Evolutionary conservation across 2,329 filamentous ascomycete species (phyloP).

Genomic region (Pleoardoris graminearum): DNA sequence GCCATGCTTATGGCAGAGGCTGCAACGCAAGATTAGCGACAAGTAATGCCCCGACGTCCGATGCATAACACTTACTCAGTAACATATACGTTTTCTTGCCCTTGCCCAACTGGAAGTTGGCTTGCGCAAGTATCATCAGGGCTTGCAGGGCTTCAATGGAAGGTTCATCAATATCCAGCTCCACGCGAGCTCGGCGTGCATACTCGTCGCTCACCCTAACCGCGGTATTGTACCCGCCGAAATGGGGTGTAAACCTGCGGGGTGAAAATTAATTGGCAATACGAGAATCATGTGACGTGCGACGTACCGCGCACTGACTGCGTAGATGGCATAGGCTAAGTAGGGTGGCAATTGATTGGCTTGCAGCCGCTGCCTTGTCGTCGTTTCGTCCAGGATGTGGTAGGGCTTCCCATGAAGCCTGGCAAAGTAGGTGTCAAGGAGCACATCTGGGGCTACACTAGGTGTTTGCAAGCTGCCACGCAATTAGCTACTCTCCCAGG

Average conservation of each 20-base stretch:
- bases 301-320: constrained; percentile 50
- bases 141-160: constrained; percentile 78
- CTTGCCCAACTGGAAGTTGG: constrained; percentile 75
- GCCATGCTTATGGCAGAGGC: constrained; percentile 80
- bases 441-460: constrained; percentile 60
- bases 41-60: constrained; percentile 6
- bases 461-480: constrained; percentile 44
- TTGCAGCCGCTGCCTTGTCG: constrained; percentile 71
- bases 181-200: constrained; percentile 67
- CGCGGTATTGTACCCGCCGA: constrained; percentile 67
- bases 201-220: constrained; percentile 73
- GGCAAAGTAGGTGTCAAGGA: constrained; percentile 78
- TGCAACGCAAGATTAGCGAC: constrained; percentile 43
- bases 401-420: constrained; percentile 82
- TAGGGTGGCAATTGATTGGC: constrained; percentile 63
- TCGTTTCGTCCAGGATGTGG: constrained; percentile 77
- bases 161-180: constrained; percentile 79
- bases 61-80: constrained; percentile 67
- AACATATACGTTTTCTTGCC: constrained; percentile 89
- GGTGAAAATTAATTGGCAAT: constrained; percentile 42
- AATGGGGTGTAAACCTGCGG: constrained; percentile 69
- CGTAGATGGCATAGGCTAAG: constrained; percentile 58
- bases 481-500: constrained; percentile 22
- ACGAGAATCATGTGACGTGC: constrained; percentile 31
- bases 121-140: constrained; percentile 72